phyloP scores from a whole-genome alignment of 1,284 basidiomycete species.

The Mycena sp. region DNA sequence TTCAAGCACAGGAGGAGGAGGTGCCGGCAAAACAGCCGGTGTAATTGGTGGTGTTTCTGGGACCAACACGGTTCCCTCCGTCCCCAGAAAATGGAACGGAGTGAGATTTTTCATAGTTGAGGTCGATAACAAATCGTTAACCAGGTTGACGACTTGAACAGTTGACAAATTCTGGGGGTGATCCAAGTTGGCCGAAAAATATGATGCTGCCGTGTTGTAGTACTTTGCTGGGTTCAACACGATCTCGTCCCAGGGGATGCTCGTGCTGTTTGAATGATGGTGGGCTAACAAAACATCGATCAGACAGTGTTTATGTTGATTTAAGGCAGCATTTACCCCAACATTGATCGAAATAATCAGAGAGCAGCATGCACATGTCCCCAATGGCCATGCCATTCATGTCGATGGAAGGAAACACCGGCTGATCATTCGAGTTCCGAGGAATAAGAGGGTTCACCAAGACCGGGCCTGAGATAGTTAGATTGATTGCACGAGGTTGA shows the following conservation, averaged over 20 bases:
- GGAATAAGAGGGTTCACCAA: neutral
- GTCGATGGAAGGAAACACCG: conserved; percentile 2
- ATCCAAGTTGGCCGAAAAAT: conserved; percentile 1
- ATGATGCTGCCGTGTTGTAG: neutral
- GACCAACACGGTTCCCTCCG: neutral
- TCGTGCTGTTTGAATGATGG: neutral
- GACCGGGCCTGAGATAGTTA: neutral
- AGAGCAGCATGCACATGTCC: neutral
- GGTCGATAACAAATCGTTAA: neutral
- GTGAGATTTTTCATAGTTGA: neutral
- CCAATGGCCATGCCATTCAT: neutral
- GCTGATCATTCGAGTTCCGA: neutral
- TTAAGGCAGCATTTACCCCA: neutral
- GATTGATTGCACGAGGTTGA: neutral
- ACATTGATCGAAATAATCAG: conserved; percentile 3
- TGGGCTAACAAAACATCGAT: neutral
- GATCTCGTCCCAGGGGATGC: conserved; percentile 3
- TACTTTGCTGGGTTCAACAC: neutral
- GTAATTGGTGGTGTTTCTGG: neutral
- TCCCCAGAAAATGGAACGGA: neutral
- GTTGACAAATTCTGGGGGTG: conserved; percentile 9
- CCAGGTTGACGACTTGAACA: neutral
- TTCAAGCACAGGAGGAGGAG: neutral
- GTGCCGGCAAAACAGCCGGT: neutral
- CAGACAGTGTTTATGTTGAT: neutral